phyloP scores from a whole-genome alignment of 371 early-diverging fungal species.

The Mucor saturninus region DNA sequence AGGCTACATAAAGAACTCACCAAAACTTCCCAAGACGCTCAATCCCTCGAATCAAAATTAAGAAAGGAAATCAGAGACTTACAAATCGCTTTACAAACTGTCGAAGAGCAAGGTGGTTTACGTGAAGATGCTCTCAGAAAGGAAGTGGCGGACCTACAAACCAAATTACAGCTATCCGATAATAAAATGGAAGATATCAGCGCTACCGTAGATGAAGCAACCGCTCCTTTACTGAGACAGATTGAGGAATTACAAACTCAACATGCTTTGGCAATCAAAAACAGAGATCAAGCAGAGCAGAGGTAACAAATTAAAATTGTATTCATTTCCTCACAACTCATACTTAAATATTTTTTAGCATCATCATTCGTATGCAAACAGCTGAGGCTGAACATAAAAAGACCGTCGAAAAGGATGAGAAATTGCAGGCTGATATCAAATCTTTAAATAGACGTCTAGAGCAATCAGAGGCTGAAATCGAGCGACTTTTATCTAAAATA shows the following conservation, averaged over 20 bases:
- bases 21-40: slow-evolving; percentile 41
- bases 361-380: slow-evolving; percentile 51
- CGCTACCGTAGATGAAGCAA: slow-evolving; percentile 59
- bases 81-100: slow-evolving; percentile 59
- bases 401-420: slow-evolving; percentile 27
- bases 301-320: slow-evolving; percentile 26
- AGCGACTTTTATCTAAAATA: slow-evolving; percentile 29
- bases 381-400: slow-evolving; percentile 49
- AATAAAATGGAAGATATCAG: slow-evolving; percentile 64
- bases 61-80: slow-evolving; percentile 67
- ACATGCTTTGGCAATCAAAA: slow-evolving; percentile 56
- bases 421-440: slow-evolving; percentile 10
- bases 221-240: slow-evolving; percentile 68
- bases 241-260: slow-evolving; percentile 74
- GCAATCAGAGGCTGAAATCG: slow-evolving; percentile 33
- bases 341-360: slow-evolving; percentile 22
- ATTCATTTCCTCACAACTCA: neutral
- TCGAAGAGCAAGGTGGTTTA: slow-evolving; percentile 65
- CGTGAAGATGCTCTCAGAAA: slow-evolving; percentile 65
- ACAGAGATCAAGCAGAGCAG: slow-evolving; percentile 73
- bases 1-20: slow-evolving; percentile 60
- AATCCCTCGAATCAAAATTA: slow-evolving; percentile 40
- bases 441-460: slow-evolving; percentile 22
- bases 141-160: slow-evolving; percentile 62
- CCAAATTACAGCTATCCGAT: slow-evolving; percentile 63